Base-by-base conservation (phyloP, 2,329 filamentous ascomycete genomes). In the Pyrenophora teres region DNA sequence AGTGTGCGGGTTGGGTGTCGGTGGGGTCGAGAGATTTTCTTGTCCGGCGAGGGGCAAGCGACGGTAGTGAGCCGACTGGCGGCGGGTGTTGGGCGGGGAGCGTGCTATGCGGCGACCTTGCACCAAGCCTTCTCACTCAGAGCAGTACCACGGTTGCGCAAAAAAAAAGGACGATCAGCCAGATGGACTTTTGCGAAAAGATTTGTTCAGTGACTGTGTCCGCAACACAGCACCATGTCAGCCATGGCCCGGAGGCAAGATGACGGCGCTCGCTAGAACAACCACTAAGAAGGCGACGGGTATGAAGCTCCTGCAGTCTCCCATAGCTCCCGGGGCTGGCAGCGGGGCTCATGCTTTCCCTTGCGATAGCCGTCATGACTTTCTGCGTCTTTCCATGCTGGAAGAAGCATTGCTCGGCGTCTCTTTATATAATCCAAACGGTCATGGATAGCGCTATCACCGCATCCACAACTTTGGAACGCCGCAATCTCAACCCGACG, bases 401-500 rank as follows among this genome's bases (percentile, higher is more conserved):
- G 18, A 40, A 39, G 12, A 44, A 10, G 44, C 9, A 31, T 39
- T 50, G 43, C 43, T 61, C 56, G 59, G 59, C 59, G 57, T 52
- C 52, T 56, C 48, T 56, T 45, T 56, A 56, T 53, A 56, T 56
- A 56, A 40, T 48, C 41, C 32, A 18, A 32, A 40, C 48, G 38
- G 50, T 38, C 56, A 49, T 54, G 44, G 40, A 43, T 35, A 16
- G 31, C 52, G 57, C 46, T 46, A 50, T 45, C 52, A 40, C 46
- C 52, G 56, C 60, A 45, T 52, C 53, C 50, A 48, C 52, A 40
- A 31, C 23, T 2, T 25, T 25, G 23, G 23, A 25, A 25, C 27
- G 36, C 44, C 52, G 52, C 62, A 63, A 60, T 61, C 63, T 63
- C 57, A 50, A 40, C 52, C 60, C 62, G 58, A 65, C 58, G 67